These are phyloP conservation scores for Albizia julibrissin DNA, from an alignment of 306 rosid species.

Conservation along the genomic window DNA sequence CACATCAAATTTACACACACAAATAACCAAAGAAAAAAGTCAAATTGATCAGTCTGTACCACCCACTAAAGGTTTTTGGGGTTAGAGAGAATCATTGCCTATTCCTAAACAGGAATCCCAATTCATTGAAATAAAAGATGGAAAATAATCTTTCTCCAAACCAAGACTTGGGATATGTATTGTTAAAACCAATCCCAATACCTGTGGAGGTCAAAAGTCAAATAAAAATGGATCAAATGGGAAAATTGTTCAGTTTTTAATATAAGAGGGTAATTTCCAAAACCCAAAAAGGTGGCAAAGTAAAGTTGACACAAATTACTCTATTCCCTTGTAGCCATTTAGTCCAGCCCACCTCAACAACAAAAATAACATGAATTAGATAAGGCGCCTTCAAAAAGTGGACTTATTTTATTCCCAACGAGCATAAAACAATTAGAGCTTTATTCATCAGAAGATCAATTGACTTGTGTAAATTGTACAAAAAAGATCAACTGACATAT, in stretches of 20 bases:
- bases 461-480: neutral
- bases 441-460: neutral
- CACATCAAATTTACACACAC: neutral
- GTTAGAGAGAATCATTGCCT: neutral
- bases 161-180: too few relatives aligned
- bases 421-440: neutral
- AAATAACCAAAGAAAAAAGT: neutral
- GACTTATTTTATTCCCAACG: constrained; percentile 5
- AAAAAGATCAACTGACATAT: neutral
- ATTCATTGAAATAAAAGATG: too few relatives aligned
- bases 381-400: neutral
- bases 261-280: neutral
- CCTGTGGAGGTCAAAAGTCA: neutral
- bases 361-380: neutral
- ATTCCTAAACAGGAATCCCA: too few relatives aligned
- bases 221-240: neutral
- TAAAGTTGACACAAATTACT: neutral
- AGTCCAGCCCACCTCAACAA: neutral
- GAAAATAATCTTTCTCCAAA: too few relatives aligned
- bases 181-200: too few relatives aligned
- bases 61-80: neutral
- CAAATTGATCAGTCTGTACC: neutral
- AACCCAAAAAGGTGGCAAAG: neutral
- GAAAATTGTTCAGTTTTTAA: neutral
- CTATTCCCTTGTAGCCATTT: neutral